These are phyloP conservation scores for Globisporangium mamillatum DNA, from an alignment of 352 stramenopile genomes.

Conservation along the genomic window DNA sequence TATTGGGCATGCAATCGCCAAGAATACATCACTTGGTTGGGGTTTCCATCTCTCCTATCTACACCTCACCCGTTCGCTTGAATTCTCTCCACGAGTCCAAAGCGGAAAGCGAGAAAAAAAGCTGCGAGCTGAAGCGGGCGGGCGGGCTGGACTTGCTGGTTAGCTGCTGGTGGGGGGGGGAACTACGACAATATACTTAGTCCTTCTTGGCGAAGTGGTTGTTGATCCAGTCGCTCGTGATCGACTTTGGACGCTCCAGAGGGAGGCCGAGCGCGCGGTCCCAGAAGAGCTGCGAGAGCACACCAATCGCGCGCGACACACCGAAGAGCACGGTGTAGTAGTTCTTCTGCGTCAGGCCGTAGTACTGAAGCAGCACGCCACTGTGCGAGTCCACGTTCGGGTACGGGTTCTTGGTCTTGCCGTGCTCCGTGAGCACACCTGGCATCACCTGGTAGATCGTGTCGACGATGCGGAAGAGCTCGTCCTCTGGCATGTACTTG, in stretches of 20 bases:
- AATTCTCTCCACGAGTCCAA: neutral
- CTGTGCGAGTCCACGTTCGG: slow-evolving; percentile 99
- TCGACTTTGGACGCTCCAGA: slow-evolving; percentile 98
- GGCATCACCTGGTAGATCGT: slow-evolving; percentile 99
- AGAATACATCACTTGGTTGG: neutral
- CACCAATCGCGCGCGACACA: slow-evolving; percentile 97
- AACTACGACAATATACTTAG: slow-evolving; percentile 32
- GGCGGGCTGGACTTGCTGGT: neutral
- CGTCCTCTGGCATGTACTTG: slow-evolving; percentile 99
- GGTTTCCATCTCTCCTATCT: neutral
- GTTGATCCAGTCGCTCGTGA: slow-evolving; percentile 98
- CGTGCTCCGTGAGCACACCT: slow-evolving; percentile 97
- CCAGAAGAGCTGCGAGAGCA: slow-evolving; percentile 98
- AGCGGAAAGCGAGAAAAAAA: neutral
- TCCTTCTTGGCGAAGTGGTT: slow-evolving; percentile 91
- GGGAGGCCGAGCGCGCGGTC: slow-evolving; percentile 97
- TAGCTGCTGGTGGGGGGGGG: neutral
- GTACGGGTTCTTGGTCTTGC: slow-evolving; percentile 99
- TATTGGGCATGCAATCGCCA: slow-evolving; percentile 1
- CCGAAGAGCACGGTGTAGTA: slow-evolving; percentile 99
- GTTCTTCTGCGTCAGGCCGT: slow-evolving; percentile 98
- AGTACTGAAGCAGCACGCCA: slow-evolving; percentile 98
- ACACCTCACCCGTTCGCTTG: neutral
- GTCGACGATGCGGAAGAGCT: slow-evolving; percentile 99
- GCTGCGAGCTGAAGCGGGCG: neutral